Conservation (phyloP, 352 stramenopile species). For the Sclerospora graminicola region DNA sequence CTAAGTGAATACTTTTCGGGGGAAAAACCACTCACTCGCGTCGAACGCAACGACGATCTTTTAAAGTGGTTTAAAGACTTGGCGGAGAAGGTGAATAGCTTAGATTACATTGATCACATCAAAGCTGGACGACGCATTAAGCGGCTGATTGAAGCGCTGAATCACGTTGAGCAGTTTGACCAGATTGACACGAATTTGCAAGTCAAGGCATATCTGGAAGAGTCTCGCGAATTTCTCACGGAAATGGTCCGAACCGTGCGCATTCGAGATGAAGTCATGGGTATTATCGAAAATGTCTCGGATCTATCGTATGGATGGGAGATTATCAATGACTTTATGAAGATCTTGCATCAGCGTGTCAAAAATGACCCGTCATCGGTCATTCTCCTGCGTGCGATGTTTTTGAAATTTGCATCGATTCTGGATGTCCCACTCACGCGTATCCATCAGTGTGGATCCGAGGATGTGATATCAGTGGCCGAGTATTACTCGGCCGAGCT, state of each 20-base stretch:
- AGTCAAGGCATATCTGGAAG: conserved; percentile 90
- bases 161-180: conserved; percentile 94
- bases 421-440: conserved; percentile 89
- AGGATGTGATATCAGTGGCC: conserved; percentile 88
- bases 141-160: conserved; percentile 87
- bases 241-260: conserved; percentile 93
- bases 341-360: conserved; percentile 88
- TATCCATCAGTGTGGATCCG: conserved; percentile 87
- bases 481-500: conserved; percentile 92
- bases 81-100: conserved; percentile 80
- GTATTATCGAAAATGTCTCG: conserved; percentile 89
- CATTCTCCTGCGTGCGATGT: conserved; percentile 88
- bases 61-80: conserved; percentile 90
- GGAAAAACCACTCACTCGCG: conserved; percentile 86
- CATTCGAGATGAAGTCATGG: conserved; percentile 88
- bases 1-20: conserved; percentile 91
- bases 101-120: conserved; percentile 89
- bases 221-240: conserved; percentile 87
- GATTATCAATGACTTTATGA: conserved; percentile 92
- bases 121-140: conserved; percentile 92
- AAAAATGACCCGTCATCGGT: conserved; percentile 90
- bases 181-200: conserved; percentile 92
- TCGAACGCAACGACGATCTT: conserved; percentile 90
- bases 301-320: conserved; percentile 93
- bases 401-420: conserved; percentile 92